Base-by-base conservation (phyloP, 768 basidiomycete genomes). In the Suillus subalutaceus region DNA sequence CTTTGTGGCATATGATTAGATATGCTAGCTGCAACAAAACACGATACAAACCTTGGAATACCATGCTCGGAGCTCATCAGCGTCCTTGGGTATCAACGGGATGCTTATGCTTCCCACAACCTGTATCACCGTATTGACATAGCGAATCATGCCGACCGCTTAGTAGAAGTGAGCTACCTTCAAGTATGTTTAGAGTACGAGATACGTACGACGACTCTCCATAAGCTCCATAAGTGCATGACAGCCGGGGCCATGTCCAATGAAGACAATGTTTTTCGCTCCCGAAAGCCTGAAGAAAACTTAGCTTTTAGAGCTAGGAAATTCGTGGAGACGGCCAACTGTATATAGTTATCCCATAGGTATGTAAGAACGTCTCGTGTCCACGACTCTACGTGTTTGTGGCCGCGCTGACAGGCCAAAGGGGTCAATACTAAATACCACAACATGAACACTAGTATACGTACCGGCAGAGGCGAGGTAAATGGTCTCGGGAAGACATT, bases 331-430 rank as follows among this genome's bases (percentile, higher is more conserved):
- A 57, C n/a, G 20, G 75, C 92, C 66, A 71, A 97, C 96, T 92
- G 88, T 67, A 99, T 83, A 72, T 96, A 96, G 72, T 98, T 97
- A 76, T 99, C 97, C 97, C 97, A 99, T 13, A 99, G 77, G 74
- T 98, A 97, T 4, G 84, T 83, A 65, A 97, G 74, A 30, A 96
- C 78, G 37, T 91, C 87, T 58, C 76, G 82, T 9, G 82, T 32
- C 59, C 59, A 60, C 12, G 59, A 60, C 6, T 60, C 59, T 20
- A 60, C 59, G 41, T 43, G 59, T 20, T 60, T 60, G 59, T 60
- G 59, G 18, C 41, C 41, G 59, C 59, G 41, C 59, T 60, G 18
- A 32, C 26, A 43, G 59, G 6, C 16, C 26, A 2, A 20, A 43
- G 7, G 41, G 23, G 41, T 60, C 41, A 20, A 32, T 30, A 20